These are phyloP conservation scores for Teunomyces stri DNA, from an alignment of 805 yeast genomes.

Conservation along the genomic window DNA sequence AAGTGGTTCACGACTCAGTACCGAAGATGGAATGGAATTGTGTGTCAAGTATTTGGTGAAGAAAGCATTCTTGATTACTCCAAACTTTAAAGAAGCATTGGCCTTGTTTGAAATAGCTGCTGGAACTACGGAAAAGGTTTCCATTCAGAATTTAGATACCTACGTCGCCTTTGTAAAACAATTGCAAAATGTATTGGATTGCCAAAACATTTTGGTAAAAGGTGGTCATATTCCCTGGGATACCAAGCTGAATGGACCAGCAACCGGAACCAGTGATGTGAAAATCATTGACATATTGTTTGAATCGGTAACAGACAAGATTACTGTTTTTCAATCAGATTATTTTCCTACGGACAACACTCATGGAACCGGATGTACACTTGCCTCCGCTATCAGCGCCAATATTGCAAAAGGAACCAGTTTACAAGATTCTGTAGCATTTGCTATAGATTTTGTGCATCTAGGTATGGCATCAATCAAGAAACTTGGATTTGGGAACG, in stretches of 20 bases:
- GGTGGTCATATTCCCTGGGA: slow-evolving; percentile 74
- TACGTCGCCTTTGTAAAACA: slow-evolving; percentile 19
- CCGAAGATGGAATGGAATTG: slow-evolving; percentile 41
- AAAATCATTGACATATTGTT: slow-evolving; percentile 52
- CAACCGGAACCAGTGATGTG: background rate
- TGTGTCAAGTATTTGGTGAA: slow-evolving; percentile 48
- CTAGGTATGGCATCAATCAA: slow-evolving; percentile 50
- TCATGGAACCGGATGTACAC: slow-evolving; percentile 92
- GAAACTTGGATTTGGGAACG: slow-evolving; percentile 51
- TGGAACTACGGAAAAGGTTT: slow-evolving; percentile 10
- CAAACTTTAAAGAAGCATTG: slow-evolving; percentile 69
- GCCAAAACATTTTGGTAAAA: slow-evolving; percentile 61
- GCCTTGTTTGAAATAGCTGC: slow-evolving; percentile 34
- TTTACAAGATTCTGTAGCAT: slow-evolving; percentile 49
- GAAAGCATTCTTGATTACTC: slow-evolving; percentile 64
- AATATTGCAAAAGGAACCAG: slow-evolving; percentile 58
- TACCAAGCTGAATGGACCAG: slow-evolving; percentile 6
- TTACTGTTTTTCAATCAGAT: slow-evolving; percentile 47
- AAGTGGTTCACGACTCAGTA: slow-evolving; percentile 62
- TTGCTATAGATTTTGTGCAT: slow-evolving; percentile 65
- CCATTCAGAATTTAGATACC: slow-evolving; percentile 34
- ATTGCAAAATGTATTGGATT: slow-evolving; percentile 31
- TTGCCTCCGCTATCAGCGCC: slow-evolving; percentile 78
- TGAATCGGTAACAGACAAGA: slow-evolving; percentile 33
- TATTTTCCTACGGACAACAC: slow-evolving; percentile 51